These are phyloP conservation scores for Pythium insidiosum DNA, from an alignment of 352 stramenopile genomes.

Conservation along the genomic window DNA sequence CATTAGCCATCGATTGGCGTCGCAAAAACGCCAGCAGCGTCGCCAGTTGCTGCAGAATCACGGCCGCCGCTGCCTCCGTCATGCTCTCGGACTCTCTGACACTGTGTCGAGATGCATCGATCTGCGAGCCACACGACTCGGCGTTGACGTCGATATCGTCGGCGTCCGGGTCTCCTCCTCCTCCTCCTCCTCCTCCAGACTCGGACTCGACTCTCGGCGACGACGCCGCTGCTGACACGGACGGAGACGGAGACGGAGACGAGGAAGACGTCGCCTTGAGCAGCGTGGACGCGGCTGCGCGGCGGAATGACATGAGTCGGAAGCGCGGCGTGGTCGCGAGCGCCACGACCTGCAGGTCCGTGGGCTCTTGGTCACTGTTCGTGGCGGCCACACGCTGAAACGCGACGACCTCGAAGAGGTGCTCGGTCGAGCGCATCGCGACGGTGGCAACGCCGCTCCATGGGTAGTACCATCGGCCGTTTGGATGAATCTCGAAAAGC, in stretches of 20 bases:
- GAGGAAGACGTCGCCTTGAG: not conserved
- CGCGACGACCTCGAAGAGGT: slow-evolving; percentile 2
- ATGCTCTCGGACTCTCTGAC: no score
- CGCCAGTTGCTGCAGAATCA: no score
- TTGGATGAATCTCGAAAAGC: slow-evolving; percentile 6
- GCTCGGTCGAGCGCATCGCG: slow-evolving; percentile 1
- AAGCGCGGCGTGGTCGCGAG: slow-evolving; percentile 1
- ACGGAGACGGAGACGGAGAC: no score
- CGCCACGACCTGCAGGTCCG: not conserved
- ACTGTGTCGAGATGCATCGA: no score
- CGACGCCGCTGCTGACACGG: not conserved
- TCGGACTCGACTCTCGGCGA: not conserved
- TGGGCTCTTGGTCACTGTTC: not conserved
- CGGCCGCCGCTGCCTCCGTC: no score
- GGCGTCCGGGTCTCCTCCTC: no score
- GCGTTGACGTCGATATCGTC: no score
- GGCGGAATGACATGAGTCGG: slow-evolving; percentile 8
- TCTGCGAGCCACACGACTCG: no score
- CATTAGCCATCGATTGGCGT: no score
- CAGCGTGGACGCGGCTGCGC: not conserved
- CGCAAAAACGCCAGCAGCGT: no score
- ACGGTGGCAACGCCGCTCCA: slow-evolving; percentile 3
- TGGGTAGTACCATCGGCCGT: slow-evolving; percentile 4
- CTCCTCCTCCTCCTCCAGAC: no score
- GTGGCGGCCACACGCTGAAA: not conserved